Percentiles rank a stretch among this genome's conserved stretches.
Evolutionary conservation across 768 basidiomycete species (phyloP).

Genomic region (Lentinula lateritia): DNA sequence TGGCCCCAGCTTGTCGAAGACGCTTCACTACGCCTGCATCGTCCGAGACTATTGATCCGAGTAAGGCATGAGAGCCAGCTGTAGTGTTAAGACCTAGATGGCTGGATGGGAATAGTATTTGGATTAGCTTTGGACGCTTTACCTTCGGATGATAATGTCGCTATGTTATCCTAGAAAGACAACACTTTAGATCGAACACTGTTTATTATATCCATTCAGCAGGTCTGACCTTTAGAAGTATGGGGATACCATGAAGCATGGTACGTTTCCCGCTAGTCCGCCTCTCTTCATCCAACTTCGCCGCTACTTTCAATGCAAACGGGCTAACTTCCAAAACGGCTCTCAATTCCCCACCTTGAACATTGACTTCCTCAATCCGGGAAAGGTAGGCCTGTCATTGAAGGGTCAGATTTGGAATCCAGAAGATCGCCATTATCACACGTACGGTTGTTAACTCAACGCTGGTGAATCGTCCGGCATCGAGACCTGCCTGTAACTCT

Average conservation of each 20-base stretch:
- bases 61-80: constrained; percentile 36
- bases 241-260: constrained; percentile 48
- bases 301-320: constrained; percentile 46
- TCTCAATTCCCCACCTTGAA: constrained; percentile 48
- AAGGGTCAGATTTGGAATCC: background rate
- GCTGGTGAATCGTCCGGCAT: constrained; percentile 28
- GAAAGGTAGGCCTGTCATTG: constrained; percentile 52
- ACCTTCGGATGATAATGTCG: constrained; percentile 40
- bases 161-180: constrained; percentile 37
- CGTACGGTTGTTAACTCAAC: constrained; percentile 34
- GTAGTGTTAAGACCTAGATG: constrained; percentile 39
- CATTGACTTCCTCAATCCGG: constrained; percentile 66
- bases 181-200: background rate
- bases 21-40: constrained; percentile 42
- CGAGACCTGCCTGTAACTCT: constrained; percentile 33
- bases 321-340: constrained; percentile 58
- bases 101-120: background rate
- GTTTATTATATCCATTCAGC: background rate
- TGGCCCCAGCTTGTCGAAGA: constrained; percentile 36
- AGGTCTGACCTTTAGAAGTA: constrained; percentile 39
- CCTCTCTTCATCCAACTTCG: constrained; percentile 40
- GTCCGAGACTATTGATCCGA: constrained; percentile 37
- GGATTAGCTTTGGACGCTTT: background rate
- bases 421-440: background rate
- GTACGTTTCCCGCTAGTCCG: constrained; percentile 36